Base-by-base conservation (phyloP, 306 rosid species). In the Delonix regia region DNA sequence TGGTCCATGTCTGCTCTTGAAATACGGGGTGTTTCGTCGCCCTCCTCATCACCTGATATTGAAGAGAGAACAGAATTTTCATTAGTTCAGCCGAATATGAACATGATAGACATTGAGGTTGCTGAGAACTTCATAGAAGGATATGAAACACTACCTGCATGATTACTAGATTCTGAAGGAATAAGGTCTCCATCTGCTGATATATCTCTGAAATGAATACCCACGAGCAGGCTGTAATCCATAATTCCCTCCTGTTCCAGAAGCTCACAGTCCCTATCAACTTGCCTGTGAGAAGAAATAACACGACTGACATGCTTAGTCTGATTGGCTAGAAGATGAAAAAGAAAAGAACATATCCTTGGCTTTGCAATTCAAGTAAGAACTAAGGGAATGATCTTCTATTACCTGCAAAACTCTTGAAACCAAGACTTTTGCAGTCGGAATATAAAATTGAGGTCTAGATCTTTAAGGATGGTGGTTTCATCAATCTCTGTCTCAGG, bases 191-290 rank as follows among this genome's bases (percentile, higher is more conserved):
- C 97, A 24, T 89, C 87, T 34, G 83, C 74, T 15, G 99, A 86
- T 71, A 87, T 88, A 56, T 88, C 88, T 84, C 85, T 86, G 84
- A 94, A 94, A 87, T 89, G 93, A 81, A 94, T 92, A 24, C 99
- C 99, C 76, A 94, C 86, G 38, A 94, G 80, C 48, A 94, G 72
- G 76, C 99, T 94, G 71, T 94, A 94, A 83, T 94, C 99, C 99
- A 92, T 94, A 62, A 92, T 89, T 79, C 97, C 92, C 71, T 94
- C 99, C 24, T 89, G 97, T 74, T 94, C 97, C 25, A 94, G 83
- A 76, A 94, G 88, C 87, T 94, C 99, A 38, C 98, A 94, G 13
- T 94, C 99, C 70, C 73, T 86, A 81, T 94, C 99, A 69, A 92
- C 48, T 90, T 94, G 95, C 80, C 98, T 92, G 88, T 56, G 65